Percentiles rank a stretch among this genome's conserved stretches.
Conservation (phyloP, 192 early-diverging fungal genomes). For the Kappamyces sp. region DNA sequence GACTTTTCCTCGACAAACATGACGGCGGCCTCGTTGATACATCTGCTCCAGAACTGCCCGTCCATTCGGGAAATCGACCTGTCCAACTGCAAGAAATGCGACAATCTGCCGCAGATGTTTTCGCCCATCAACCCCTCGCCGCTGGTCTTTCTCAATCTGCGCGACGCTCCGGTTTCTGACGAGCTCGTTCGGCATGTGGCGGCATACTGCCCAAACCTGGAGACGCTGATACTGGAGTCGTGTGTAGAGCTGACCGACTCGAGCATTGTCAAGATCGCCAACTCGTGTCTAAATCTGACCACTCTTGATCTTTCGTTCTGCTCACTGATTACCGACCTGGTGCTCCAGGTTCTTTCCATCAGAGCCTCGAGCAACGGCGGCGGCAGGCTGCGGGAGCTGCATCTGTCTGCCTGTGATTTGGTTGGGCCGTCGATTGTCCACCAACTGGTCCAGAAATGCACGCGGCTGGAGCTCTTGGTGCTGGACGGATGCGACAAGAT, state of each 20-base stretch:
- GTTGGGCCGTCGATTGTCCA: conserved; percentile 35
- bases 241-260: conserved; percentile 38
- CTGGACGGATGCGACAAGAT: conserved; percentile 47
- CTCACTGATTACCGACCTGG: conserved; percentile 37
- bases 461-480: conserved; percentile 35
- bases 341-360: conserved; percentile 32
- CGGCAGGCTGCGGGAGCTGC: conserved; percentile 32
- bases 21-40: conserved; percentile 32
- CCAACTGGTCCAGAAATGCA: conserved; percentile 30
- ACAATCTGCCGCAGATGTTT: conserved; percentile 22
- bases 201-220: conserved; percentile 34
- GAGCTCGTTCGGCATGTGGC: conserved; percentile 33
- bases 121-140: conserved; percentile 22
- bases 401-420: conserved; percentile 38
- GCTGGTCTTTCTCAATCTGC: conserved; percentile 39
- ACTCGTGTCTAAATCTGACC: conserved; percentile 28
- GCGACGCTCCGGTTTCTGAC: conserved; percentile 41
- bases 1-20: conserved; percentile 48
- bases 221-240: conserved; percentile 43
- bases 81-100: conserved; percentile 34
- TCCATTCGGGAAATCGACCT: conserved; percentile 39
- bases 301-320: conserved; percentile 41
- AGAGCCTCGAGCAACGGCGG: conserved; percentile 20
- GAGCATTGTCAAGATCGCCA: conserved; percentile 32
- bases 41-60: conserved; percentile 31